phyloP scores from a whole-genome alignment of 768 basidiomycete species.

The Hebeloma cylindrosporum region DNA sequence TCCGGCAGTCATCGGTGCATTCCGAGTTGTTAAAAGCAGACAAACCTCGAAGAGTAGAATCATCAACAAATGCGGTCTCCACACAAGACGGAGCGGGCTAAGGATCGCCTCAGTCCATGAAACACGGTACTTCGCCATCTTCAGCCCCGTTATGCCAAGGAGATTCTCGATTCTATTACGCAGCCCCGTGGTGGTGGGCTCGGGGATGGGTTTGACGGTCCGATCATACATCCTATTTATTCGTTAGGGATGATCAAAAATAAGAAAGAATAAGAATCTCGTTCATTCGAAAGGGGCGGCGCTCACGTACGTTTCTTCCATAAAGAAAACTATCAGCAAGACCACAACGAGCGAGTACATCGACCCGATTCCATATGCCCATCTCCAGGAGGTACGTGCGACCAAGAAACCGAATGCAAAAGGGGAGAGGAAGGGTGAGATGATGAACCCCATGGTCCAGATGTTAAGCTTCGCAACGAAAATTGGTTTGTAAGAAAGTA shows the following conservation, averaged over 20 bases:
- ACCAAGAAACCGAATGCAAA: slow-evolving; percentile 70
- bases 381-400: slow-evolving; percentile 57
- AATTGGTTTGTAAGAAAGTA: background rate
- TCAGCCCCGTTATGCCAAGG: slow-evolving; percentile 60
- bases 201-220: slow-evolving; percentile 49
- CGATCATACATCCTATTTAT: slow-evolving; percentile 61
- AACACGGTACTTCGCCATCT: slow-evolving; percentile 56
- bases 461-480: slow-evolving; percentile 48
- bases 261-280: background rate
- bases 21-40: slow-evolving; percentile 1
- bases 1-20: too few species aligned
- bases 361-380: slow-evolving; percentile 67
- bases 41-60: slow-evolving; percentile 53
- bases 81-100: slow-evolving; percentile 51
- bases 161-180: slow-evolving; percentile 57
- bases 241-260: background rate
- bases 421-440: slow-evolving; percentile 64
- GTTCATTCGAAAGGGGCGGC: too few species aligned
- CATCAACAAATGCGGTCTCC: slow-evolving; percentile 60
- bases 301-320: slow-evolving; percentile 59
- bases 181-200: slow-evolving; percentile 39
- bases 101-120: slow-evolving; percentile 48
- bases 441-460: slow-evolving; percentile 74
- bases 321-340: slow-evolving; percentile 54
- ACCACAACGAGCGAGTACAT: slow-evolving; percentile 59